Evolutionary conservation across 495 filamentous ascomycete species (phyloP), one percentile per base, ranked within the genome.

Genomic region (Penicillium alfredii): DNA sequence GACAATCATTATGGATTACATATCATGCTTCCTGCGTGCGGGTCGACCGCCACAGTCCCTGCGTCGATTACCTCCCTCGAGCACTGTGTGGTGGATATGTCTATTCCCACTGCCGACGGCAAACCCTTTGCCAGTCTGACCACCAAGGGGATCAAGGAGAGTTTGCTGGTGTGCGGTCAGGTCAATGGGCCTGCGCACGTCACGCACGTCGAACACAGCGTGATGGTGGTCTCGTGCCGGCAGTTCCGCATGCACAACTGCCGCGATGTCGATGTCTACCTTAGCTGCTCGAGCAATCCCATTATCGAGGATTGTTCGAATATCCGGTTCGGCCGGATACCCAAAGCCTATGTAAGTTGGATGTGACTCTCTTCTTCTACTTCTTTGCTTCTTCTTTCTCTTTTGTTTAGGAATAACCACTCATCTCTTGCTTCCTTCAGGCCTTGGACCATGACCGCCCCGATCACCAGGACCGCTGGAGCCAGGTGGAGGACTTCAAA

Each of bases 181-280:
- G 80, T 94, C 14, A 68, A 74, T 35, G 89, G 93, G 1, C 75
- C 93, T 2, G 76, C 78, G 4, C 89, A 96, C 51, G 70, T 95
- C 15, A 97, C 90, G 0, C 70, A 64, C 1, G 62, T 95, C n/a
- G 53, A 72, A 33, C 70, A 85, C 40, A 83, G 81, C 47, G 77
- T 84, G 19, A 56, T 99, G 12, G 77, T 94, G 7, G 75, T 93
- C 1, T 67, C 76, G 3, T 82, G 82, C 31, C 73, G 83, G 10
- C 93, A 99, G 54, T 81, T 95, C 49, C 75, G 93, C 11, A 88
- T 99, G 69, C 93, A 99, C 46, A 78, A 88, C 35, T 92, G 85
- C 51, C 67, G 64, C 18, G 71, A 85, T 34, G 80, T 88, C 8
- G 79, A 85, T 39, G 66, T 99, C 21, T 97, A 95, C 56, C 69